Conservation (phyloP, 2,329 filamentous ascomycete genomes). For the Aureobasidium lini region DNA sequence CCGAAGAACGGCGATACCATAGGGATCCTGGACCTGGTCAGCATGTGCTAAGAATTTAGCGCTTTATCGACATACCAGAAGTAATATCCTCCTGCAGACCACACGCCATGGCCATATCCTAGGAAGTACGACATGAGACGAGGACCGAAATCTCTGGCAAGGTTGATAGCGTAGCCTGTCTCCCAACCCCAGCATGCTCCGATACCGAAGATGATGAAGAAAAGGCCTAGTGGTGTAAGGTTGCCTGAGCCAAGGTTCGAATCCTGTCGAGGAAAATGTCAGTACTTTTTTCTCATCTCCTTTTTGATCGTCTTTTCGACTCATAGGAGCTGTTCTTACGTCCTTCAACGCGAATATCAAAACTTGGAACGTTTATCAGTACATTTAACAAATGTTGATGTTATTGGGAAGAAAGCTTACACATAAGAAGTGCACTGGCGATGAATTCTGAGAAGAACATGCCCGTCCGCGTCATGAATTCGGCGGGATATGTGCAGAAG, state of each 20-base stretch:
- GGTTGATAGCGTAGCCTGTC: constrained; percentile 59
- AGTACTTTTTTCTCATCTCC: not conserved
- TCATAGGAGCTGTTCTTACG: not conserved
- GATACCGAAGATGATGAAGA: constrained; percentile 68
- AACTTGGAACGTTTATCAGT: constrained; percentile 25
- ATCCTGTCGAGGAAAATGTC: constrained; percentile 20
- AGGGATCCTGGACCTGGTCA: constrained; percentile 46
- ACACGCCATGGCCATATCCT: constrained; percentile 61
- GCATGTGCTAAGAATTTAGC: constrained; percentile 16
- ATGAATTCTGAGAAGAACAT: constrained; percentile 69
- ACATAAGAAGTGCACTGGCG: constrained; percentile 57
- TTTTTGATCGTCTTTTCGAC: not conserved
- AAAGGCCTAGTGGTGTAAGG: constrained; percentile 53
- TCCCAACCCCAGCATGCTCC: constrained; percentile 54
- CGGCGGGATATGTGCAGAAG: constrained; percentile 57
- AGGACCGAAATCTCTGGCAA: constrained; percentile 65
- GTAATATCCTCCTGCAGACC: constrained; percentile 60
- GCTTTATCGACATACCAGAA: constrained; percentile 55
- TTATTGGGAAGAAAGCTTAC: not conserved
- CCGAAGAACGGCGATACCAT: constrained; percentile 65
- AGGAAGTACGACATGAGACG: constrained; percentile 58
- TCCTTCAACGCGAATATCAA: constrained; percentile 64
- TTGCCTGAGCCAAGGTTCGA: constrained; percentile 51
- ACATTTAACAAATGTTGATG: not conserved
- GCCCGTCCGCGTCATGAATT: constrained; percentile 45